Base-by-base conservation (phyloP, 2,329 filamentous ascomycete genomes). In the Neophaeococcomyces aloes region DNA sequence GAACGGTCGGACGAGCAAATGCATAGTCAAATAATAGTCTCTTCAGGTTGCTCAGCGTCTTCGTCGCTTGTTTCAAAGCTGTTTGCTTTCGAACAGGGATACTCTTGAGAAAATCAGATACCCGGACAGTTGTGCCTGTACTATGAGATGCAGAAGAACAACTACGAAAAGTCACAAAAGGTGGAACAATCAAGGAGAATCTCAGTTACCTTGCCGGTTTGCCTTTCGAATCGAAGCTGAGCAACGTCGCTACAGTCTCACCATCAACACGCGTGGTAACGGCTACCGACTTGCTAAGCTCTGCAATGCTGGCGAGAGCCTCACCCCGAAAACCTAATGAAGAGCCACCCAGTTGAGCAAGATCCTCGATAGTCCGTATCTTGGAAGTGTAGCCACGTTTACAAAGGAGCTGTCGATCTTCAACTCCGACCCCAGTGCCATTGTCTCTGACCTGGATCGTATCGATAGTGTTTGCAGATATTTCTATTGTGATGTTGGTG, bases 251-350 rank as follows among this genome's bases (percentile, higher is more conserved):
- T 19, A 73, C 71, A 11, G 64, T 56, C 52, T 82, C 77, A 2
- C 71, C 69, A 48, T 75, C 71, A 25, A 75, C 65, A 38, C 75
- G 65, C 2, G 78, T 81, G 10, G 65, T 75, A 33, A 81, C 62
- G 1, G 56, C 61, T 33, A 81, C 47, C 2, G 58, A 55, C 3
- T 70, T 67, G 44, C 72, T 75, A 60, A 81, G 65, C 51, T 79
- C 75, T 8, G 73, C 74, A 42, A 74, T 66, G 55, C 76, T 79
- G 2, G 77, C 74, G 47, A 83, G 61, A 2, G 79, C 78, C 58
- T 80, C 75, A 13, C 79, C 79, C 41, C 79, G 65, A 53, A 83
- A 83, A 2, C 79, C 79, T 10, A 83, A 63, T 33, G 68, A 76
- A 13, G 62, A 68, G 0, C 75, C 70, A 23, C 76, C 75, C 14